Conservation (phyloP, 2,329 filamentous ascomycete species). For the Aspergillus viridinutans region DNA sequence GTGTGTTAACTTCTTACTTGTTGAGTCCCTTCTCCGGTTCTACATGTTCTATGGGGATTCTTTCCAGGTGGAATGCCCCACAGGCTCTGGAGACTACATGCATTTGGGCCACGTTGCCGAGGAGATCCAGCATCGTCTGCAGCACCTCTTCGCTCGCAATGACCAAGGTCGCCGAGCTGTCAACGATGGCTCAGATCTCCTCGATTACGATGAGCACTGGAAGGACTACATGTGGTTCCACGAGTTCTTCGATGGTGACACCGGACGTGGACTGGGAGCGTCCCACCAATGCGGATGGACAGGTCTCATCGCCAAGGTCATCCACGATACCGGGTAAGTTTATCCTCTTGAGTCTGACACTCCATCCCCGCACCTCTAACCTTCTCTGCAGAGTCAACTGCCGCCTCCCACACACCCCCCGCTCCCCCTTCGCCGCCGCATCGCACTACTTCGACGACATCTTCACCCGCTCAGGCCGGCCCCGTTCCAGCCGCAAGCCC, state of each 20-base stretch:
- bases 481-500: conserved; percentile 43
- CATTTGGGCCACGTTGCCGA: conserved; percentile 92
- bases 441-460: conserved; percentile 95
- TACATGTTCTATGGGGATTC: conserved; percentile 92
- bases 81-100: conserved; percentile 90
- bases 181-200: conserved; percentile 76
- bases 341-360: background rate
- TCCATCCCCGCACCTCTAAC: too few relatives aligned
- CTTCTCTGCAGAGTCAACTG: conserved; percentile 65
- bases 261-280: conserved; percentile 80
- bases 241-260: conserved; percentile 95
- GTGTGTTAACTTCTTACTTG: conserved; percentile 89
- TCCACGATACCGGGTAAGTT: conserved; percentile 90
- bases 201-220: conserved; percentile 92
- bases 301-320: conserved; percentile 90
- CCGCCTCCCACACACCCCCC: conserved; percentile 86
- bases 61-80: conserved; percentile 88
- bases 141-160: conserved; percentile 81
- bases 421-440: conserved; percentile 77
- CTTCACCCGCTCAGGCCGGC: conserved; percentile 56
- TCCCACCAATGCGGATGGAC: conserved; percentile 98
- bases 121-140: conserved; percentile 88
- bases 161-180: conserved; percentile 85
- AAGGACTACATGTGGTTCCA: conserved; percentile 93
- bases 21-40: conserved; percentile 91